These are phyloP conservation scores for Alternaria triticimaculans DNA, from an alignment of 2,329 filamentous ascomycete genomes.

Conservation along the genomic window DNA sequence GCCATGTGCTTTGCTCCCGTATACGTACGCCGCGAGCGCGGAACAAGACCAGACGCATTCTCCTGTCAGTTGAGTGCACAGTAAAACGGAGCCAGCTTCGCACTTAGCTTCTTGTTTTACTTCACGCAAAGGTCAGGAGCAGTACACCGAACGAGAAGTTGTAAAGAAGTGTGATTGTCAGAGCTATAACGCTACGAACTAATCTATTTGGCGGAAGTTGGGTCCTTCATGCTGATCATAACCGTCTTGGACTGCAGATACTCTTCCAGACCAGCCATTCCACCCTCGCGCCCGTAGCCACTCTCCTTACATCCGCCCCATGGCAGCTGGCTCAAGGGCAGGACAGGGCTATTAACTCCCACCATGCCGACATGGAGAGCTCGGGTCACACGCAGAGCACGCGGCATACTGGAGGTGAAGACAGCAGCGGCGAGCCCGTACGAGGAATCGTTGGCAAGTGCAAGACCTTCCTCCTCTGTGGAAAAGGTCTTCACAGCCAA, in stretches of 20 bases:
- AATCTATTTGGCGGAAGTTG: background rate
- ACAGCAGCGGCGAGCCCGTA: conserved; percentile 31
- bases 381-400: conserved; percentile 24
- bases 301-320: conserved; percentile 6
- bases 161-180: background rate
- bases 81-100: background rate
- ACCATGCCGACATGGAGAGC: conserved; percentile 29
- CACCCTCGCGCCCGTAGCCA: background rate
- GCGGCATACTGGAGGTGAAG: conserved; percentile 17
- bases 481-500: conserved; percentile 38
- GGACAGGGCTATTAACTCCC: conserved; percentile 15
- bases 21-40: background rate
- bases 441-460: conserved; percentile 39
- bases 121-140: background rate
- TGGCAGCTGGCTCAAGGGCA: background rate
- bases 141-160: background rate
- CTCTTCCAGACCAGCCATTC: background rate
- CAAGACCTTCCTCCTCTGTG: conserved; percentile 43
- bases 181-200: background rate
- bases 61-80: background rate
- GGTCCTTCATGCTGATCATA: background rate
- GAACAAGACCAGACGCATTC: background rate
- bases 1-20: background rate
- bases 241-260: conserved; percentile 5
- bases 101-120: background rate